phyloP scores from a whole-genome alignment of 192 early-diverging fungal genomes.

The Backusella westeae region DNA sequence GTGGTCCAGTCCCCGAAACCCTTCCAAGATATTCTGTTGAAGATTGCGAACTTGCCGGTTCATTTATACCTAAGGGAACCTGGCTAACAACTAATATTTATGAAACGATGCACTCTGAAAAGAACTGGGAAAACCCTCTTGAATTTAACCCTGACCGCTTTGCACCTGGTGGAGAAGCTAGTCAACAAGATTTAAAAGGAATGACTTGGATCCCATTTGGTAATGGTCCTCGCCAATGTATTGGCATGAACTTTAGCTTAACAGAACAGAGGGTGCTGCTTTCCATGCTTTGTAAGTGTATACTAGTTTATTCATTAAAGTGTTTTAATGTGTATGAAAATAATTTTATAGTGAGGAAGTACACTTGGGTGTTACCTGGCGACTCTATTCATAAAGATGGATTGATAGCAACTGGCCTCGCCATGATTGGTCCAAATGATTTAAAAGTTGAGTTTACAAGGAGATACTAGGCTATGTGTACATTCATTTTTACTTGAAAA shows the following conservation, averaged over 20 bases:
- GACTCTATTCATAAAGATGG: neutral
- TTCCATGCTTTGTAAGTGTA: constrained; percentile 12
- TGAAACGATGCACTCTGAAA: neutral
- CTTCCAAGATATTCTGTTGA: neutral
- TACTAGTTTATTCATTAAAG: neutral
- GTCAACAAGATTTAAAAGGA: constrained; percentile 26
- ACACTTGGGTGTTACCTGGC: neutral
- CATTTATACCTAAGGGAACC: constrained; percentile 11
- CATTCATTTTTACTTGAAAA: neutral
- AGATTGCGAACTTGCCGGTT: constrained; percentile 1
- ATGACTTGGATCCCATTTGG: constrained; percentile 56
- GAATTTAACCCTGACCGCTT: constrained; percentile 24
- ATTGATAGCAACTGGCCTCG: neutral
- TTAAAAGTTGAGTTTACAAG: neutral
- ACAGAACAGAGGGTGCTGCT: constrained; percentile 55
- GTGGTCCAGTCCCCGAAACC: constrained; percentile 5
- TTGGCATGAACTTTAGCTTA: constrained; percentile 58
- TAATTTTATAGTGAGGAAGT: neutral
- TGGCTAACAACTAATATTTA: constrained; percentile 15
- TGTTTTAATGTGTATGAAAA: neutral
- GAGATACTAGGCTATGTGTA: neutral
- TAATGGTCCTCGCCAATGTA: constrained; percentile 53
- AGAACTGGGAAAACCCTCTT: constrained; percentile 14
- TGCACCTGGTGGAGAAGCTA: constrained; percentile 15
- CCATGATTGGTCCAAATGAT: neutral